These are phyloP conservation scores for Calonectria crousiana DNA, from an alignment of 2,329 filamentous ascomycete species.

Conservation along the genomic window DNA sequence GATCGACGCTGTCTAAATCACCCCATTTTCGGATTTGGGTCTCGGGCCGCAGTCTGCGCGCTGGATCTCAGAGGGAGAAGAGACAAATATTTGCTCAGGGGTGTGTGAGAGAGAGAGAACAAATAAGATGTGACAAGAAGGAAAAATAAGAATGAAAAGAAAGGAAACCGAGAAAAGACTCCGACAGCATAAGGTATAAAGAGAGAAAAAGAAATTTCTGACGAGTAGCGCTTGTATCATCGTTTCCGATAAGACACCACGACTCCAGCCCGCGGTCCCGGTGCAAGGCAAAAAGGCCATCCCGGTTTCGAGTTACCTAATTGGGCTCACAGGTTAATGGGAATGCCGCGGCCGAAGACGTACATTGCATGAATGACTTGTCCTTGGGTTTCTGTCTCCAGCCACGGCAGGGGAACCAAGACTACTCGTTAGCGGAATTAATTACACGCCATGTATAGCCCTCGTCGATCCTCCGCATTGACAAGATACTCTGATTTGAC, in stretches of 20 bases:
- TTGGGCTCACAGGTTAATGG: slow-evolving; percentile 2
- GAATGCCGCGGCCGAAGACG: not conserved
- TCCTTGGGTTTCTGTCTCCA: not conserved
- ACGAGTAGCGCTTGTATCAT: not conserved
- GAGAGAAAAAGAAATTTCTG: slow-evolving; percentile 12
- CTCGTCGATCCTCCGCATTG: slow-evolving; percentile 26
- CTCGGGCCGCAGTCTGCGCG: not conserved
- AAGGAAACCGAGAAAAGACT: not conserved
- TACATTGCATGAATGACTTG: slow-evolving; percentile 9
- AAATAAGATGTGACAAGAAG: not conserved
- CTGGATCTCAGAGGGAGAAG: not conserved
- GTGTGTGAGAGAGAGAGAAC: not conserved
- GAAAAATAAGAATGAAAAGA: not conserved
- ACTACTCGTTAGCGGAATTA: not conserved
- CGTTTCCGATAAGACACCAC: slow-evolving; percentile 15
- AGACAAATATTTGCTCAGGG: not conserved
- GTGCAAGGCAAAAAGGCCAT: not conserved
- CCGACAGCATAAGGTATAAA: not conserved
- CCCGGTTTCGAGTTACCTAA: not conserved
- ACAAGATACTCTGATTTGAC: not conserved
- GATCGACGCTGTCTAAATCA: slow-evolving; percentile 1
- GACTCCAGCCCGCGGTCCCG: not conserved
- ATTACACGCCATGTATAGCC: not conserved
- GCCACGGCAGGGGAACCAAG: not conserved
- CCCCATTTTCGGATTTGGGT: slow-evolving; percentile 23